Evolutionary conservation across 2,329 filamentous ascomycete genomes (phyloP).

Genomic region (Westerdykella sp.): DNA sequence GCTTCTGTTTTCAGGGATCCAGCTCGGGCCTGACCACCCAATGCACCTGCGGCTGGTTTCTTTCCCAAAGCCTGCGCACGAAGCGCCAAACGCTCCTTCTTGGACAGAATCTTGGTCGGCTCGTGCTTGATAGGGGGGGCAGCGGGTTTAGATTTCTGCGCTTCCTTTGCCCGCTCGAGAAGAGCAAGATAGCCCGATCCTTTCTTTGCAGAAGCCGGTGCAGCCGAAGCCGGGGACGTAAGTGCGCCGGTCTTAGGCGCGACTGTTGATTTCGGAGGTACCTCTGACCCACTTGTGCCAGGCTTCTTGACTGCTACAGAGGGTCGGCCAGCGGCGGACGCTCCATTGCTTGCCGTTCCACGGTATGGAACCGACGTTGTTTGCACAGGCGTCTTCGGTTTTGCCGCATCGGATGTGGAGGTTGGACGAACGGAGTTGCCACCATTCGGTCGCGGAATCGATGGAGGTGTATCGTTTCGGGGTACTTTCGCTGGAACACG

Average conservation of each 20-base stretch:
- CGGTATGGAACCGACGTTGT: conserved; percentile 30
- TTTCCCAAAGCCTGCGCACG: conserved; percentile 40
- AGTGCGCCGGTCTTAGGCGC: conserved; percentile 3
- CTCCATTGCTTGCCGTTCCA: conserved; percentile 29
- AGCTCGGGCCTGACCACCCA: conserved; percentile 6
- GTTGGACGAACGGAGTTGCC: conserved; percentile 16
- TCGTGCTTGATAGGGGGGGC: conserved; percentile 71
- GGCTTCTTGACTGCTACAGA: conserved; percentile 22
- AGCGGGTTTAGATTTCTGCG: conserved; percentile 39
- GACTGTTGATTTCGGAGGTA: conserved; percentile 5
- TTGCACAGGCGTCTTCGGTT: conserved; percentile 16
- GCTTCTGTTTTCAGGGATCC: conserved; percentile 18
- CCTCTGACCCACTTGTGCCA: neutral
- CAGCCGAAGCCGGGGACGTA: conserved; percentile 19
- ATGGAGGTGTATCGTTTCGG: conserved; percentile 26
- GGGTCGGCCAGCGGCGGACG: conserved; percentile 13
- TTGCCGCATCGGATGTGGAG: conserved; percentile 17
- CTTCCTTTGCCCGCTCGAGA: conserved; percentile 63
- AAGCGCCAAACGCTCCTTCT: conserved; percentile 49
- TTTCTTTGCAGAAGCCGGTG: conserved; percentile 55
- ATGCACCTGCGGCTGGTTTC: conserved; percentile 17
- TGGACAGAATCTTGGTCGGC: conserved; percentile 57
- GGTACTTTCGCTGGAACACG: conserved; percentile 26
- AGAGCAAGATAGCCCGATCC: conserved; percentile 65
- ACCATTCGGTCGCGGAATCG: conserved; percentile 20